Conservation (phyloP, 2,329 filamentous ascomycete genomes). For the Beauveria rudraprayagi region DNA sequence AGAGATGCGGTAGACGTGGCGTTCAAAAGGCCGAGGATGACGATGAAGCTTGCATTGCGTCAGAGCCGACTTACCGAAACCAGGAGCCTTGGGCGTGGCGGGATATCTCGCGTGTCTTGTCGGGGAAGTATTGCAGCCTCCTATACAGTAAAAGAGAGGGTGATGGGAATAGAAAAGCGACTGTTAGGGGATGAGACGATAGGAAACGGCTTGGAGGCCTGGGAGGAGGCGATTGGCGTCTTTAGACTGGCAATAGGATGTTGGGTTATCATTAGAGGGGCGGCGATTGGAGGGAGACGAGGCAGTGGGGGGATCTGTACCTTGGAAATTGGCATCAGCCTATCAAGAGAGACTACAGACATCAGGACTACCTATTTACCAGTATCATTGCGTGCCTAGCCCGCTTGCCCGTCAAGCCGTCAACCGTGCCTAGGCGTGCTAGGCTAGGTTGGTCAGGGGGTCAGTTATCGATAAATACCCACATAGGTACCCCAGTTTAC, state of each 20-base stretch:
- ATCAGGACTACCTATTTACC: too few relatives aligned
- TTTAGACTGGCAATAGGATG: conserved; percentile 6
- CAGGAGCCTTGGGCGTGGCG: background rate
- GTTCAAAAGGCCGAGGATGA: background rate
- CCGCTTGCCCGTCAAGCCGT: too few relatives aligned
- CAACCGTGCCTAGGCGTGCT: too few relatives aligned
- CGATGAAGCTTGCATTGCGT: conserved; percentile 6
- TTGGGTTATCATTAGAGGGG: conserved; percentile 10
- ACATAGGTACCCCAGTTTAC: too few relatives aligned
- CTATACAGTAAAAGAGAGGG: background rate
- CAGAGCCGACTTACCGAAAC: conserved; percentile 11
- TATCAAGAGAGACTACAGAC: too few relatives aligned
- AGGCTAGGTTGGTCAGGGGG: too few relatives aligned
- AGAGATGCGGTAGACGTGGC: background rate
- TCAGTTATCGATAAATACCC: too few relatives aligned
- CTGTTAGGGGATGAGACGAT: background rate
- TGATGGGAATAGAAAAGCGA: background rate
- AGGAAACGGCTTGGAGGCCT: background rate
- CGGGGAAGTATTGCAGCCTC: background rate
- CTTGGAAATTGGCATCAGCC: too few relatives aligned
- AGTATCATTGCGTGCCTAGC: too few relatives aligned
- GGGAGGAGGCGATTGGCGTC: conserved; percentile 7
- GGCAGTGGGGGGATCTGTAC: conserved; percentile 2
- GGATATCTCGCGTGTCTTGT: background rate
- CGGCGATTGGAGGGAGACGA: conserved; percentile 9